Base-by-base conservation (phyloP, 768 basidiomycete genomes). In the Pisolithus sp. region DNA sequence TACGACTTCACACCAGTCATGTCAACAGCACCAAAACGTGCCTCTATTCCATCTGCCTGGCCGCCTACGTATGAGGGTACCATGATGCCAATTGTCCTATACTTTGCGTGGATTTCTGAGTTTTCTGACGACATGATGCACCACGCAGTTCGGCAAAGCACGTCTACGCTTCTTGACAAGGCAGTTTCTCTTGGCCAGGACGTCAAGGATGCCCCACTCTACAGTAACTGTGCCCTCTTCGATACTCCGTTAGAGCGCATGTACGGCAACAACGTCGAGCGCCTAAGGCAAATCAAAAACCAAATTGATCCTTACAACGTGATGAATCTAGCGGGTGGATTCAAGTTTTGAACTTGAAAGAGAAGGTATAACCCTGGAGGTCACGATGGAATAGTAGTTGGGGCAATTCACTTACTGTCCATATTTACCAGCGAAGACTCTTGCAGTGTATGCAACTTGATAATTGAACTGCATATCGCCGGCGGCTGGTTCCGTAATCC, bases 291-390 rank as follows among this genome's bases (percentile, higher is more conserved):
- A 10, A 62, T 84, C 15, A 80, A 77, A 59, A 58, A 53, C 51
- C 49, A 45, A 20, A 70, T 79, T 48, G 85, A 87, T 62, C 84
- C 83, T 0, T 47, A 66, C 8, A 73, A 79, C 57, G 72, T 85
- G 38, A 86, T 87, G 83, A 76, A 73, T 15, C 74, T 84, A 17
- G 73, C 83, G n/a, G 83, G 83, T 5, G 85, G 83, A 7, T 85
- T 76, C 63, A 85, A 82, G 65, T 66, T 80, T 42, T 74, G 55
- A 69, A 53, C 53, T 46, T 45, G 34, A 12, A 34, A 34, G 34
- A 34, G 34, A 34, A 34, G 13, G 12, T 13, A 13, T 34, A 5
- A 15, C 34, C 5, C 15, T 15, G 34, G 13, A 15, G 31, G 13
- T 13, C 5, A 15, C 12, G 34, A 34, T 1, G 12, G 34, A 15